phyloP scores from a whole-genome alignment of 140 eudicot genomes.

The Stevia rebaudiana region DNA sequence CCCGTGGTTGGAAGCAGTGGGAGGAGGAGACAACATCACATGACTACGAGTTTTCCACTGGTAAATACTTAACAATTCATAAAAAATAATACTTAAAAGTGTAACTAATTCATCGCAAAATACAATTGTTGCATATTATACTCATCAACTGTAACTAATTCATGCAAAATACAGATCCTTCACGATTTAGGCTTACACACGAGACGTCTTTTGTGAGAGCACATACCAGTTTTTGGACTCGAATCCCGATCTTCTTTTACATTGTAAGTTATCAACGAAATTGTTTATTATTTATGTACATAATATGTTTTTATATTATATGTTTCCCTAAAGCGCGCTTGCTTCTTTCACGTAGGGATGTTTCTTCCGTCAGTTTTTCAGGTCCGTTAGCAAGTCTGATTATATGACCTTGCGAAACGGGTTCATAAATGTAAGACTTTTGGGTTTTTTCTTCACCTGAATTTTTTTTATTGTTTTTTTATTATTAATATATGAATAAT shows the following conservation, averaged over 20 bases:
- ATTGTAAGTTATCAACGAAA: constrained; percentile 37
- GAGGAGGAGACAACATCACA: constrained; percentile 67
- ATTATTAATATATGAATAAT: neutral
- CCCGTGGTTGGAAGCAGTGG: constrained; percentile 94
- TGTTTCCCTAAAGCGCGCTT: neutral
- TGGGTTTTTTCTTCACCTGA: neutral
- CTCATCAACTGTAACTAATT: neutral
- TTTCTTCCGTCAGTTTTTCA: constrained; percentile 73
- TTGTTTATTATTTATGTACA: neutral
- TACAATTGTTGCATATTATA: neutral
- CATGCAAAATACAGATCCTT: constrained; percentile 45
- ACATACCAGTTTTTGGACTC: constrained; percentile 53
- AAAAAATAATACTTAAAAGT: no score
- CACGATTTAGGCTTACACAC: constrained; percentile 57
- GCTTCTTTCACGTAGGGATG: constrained; percentile 54
- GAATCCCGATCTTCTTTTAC: constrained; percentile 42
- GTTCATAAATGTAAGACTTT: constrained; percentile 65
- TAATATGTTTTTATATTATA: neutral
- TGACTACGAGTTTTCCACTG: constrained; percentile 67
- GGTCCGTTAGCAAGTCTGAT: constrained; percentile 68
- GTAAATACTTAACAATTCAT: no score
- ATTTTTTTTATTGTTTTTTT: neutral
- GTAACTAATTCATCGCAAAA: neutral
- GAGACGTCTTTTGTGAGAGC: constrained; percentile 69
- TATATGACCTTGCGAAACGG: constrained; percentile 83